These are phyloP conservation scores for Diaporthe sp. DNA, from an alignment of 2,329 filamentous ascomycete species.

Conservation along the genomic window DNA sequence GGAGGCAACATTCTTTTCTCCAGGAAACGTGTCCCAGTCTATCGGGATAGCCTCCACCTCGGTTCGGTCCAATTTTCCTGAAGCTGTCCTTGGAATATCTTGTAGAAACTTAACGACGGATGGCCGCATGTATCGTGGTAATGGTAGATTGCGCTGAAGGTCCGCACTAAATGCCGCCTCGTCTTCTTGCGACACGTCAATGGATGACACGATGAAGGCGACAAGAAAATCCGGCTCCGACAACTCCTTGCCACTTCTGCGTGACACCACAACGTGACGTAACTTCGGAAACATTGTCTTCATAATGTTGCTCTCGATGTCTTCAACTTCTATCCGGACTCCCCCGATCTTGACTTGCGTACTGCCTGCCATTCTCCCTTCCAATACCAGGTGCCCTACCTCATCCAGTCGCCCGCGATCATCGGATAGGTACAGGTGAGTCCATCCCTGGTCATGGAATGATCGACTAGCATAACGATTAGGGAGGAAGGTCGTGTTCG, in stretches of 20 bases:
- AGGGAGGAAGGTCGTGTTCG: constrained; percentile 36
- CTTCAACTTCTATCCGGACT: constrained; percentile 52
- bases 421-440: constrained; percentile 55
- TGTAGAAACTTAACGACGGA: neutral
- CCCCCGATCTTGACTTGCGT: constrained; percentile 60
- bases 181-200: neutral
- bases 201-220: neutral
- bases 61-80: neutral
- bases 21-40: neutral
- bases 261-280: constrained; percentile 8
- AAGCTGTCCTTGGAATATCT: neutral
- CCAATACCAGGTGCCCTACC: constrained; percentile 53
- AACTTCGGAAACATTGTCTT: neutral
- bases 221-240: constrained; percentile 3
- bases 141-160: neutral
- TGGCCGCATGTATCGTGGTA: neutral
- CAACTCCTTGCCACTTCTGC: neutral
- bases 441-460: neutral
- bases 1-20: neutral
- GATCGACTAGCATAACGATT: constrained; percentile 10
- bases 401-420: constrained; percentile 53
- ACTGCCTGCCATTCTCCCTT: constrained; percentile 57
- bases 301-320: constrained; percentile 43
- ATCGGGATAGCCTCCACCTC: neutral
- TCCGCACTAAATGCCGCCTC: neutral